These are phyloP conservation scores for Populus trichocarpa DNA, from an alignment of 441 rosid species.

Conservation along the genomic window DNA sequence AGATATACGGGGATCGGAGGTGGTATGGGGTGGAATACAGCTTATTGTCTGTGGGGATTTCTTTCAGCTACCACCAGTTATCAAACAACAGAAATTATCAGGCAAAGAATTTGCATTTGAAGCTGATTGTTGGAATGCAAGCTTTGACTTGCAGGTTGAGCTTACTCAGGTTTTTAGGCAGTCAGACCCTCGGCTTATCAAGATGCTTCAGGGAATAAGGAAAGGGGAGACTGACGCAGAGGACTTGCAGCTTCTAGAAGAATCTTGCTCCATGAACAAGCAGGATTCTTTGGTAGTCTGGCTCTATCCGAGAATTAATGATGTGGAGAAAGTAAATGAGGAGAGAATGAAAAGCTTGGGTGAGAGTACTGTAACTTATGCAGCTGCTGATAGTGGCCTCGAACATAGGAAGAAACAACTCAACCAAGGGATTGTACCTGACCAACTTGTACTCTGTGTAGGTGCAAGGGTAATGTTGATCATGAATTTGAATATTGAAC, in stretches of 20 bases:
- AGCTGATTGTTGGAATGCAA: constrained; percentile 38
- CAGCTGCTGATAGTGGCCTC: constrained; percentile 24
- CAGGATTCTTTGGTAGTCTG: constrained; percentile 25
- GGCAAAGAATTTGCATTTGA: constrained; percentile 35
- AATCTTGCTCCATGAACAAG: constrained; percentile 16
- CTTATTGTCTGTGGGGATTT: constrained; percentile 36
- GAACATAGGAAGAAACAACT: constrained; percentile 20
- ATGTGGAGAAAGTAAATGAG: constrained; percentile 29
- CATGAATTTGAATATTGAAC: constrained; percentile 22
- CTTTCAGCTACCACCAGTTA: constrained; percentile 32
- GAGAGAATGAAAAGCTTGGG: constrained; percentile 22
- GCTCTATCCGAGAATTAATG: constrained; percentile 33
- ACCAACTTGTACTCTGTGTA: constrained; percentile 23
- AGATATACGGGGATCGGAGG: constrained; percentile 8
- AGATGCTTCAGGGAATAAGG: constrained; percentile 30
- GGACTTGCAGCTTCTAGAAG: constrained; percentile 25
- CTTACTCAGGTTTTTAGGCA: constrained; percentile 33
- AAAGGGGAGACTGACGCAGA: constrained; percentile 25
- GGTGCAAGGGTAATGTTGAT: constrained; percentile 42
- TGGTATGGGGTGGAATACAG: constrained; percentile 37
- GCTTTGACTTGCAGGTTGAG: constrained; percentile 35
- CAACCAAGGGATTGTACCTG: constrained; percentile 23
- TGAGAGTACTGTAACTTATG: constrained; percentile 14
- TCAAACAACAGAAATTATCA: neutral
- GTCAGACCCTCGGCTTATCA: constrained; percentile 26